Base-by-base conservation (phyloP, 2,329 filamentous ascomycete species). In the Blastomyces emzantsi region DNA sequence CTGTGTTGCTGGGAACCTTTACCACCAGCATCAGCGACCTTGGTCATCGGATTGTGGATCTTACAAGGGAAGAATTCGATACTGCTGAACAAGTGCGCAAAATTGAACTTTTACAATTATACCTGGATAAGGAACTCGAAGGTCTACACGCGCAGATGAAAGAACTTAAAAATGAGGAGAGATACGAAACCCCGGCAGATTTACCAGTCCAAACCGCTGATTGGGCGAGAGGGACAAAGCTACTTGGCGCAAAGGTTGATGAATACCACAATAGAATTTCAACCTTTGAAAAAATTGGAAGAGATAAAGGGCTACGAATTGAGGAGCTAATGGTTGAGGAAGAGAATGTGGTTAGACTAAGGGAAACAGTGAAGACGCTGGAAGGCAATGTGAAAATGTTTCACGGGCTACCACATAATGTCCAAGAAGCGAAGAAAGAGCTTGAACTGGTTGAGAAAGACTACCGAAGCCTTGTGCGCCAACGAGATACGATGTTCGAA, bases 401-500 rank as follows among this genome's bases (percentile, higher is more conserved):
- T 68, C 83, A 87, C 62, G 86, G 88, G 7, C 74, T 96, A 65
- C 89, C 92, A 1, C 86, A 86, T 6, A 87, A 96, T 70, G 76
- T 83, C 9, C 82, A 87, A 58, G 81, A 84, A 57, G 91, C 91
- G 45, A 83, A 87, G 68, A 76, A 80, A n/a, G 86, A 90, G 72
- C 80, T 96, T 36, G 88, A 89, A 67, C 78, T 81, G 39, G 76
- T 92, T 54, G 83, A 89, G 65, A 77, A 78, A 1, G 85, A 91
- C 70, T 77, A 96, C 56, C 80, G 82, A 49, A 76, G 77, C 11
- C 76, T 90, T 61, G 86, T 82, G 36, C 80, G 80, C 67, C 81
- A 82, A 68, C 83, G 92, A 62, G 90, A 96, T 73, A 81, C 78
- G 39, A 80, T 90, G 62, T 95, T 96, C 72, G 90, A 93, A 72